A percentile compares a stretch with the other conserved stretches of the same genome.
These are phyloP conservation scores for Naegleria fowleri DNA, from an alignment of 208 protist species.

Conservation along the genomic window DNA sequence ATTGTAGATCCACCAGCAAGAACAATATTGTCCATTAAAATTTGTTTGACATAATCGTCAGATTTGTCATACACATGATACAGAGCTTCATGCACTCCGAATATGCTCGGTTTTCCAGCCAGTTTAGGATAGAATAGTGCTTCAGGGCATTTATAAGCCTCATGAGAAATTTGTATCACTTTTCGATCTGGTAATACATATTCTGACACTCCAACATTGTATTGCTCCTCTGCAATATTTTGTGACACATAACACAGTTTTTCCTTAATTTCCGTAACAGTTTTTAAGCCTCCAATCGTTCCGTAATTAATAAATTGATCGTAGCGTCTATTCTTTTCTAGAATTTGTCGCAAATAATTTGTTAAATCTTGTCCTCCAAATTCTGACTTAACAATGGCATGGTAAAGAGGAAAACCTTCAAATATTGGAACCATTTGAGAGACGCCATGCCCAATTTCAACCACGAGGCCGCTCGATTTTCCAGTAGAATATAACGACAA, in stretches of 20 bases:
- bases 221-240: background rate
- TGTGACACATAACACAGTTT: background rate
- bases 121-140: background rate
- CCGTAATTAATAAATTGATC: background rate
- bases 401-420: conserved; percentile 85
- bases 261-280: background rate
- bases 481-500: conserved; percentile 76
- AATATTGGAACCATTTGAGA: conserved; percentile 96
- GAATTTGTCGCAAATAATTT: conserved; percentile 39
- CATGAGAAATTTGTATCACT: background rate
- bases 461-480: conserved; percentile 66
- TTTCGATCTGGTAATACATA: conserved; percentile 2
- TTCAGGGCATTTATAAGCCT: background rate
- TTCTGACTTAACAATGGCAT: conserved; percentile 71
- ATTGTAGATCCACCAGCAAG: conserved; percentile 9
- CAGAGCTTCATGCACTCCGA: background rate
- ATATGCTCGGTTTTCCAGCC: background rate
- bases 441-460: conserved; percentile 93
- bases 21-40: background rate
- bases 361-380: conserved; percentile 71
- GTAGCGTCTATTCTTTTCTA: background rate
- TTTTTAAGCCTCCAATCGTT: background rate
- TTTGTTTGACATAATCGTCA: background rate
- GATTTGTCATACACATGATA: conserved; percentile 17
- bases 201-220: background rate